Conservation (phyloP, 768 basidiomycete genomes). For the Saitozyma sp. region DNA sequence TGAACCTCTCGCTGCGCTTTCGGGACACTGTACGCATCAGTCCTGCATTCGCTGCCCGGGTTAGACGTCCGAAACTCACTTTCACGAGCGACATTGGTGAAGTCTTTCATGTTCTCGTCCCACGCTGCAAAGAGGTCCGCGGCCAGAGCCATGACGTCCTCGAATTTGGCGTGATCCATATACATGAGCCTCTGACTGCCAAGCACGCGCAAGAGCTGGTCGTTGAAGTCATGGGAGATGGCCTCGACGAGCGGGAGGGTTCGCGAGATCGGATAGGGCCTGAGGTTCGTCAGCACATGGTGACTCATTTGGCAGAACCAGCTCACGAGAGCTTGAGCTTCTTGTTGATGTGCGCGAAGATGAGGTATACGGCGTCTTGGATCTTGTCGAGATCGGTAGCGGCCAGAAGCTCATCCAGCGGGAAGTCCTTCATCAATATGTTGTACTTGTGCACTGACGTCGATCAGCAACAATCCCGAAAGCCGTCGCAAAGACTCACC, state of each 20-base stretch:
- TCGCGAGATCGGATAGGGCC: constrained; percentile 90
- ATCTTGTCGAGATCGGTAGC: constrained; percentile 96
- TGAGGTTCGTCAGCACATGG: constrained; percentile 13
- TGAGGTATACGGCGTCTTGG: constrained; percentile 78
- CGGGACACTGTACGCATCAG: constrained; percentile 63
- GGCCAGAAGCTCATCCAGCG: constrained; percentile 90
- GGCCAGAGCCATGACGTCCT: constrained; percentile 73
- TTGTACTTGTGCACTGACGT: constrained; percentile 91
- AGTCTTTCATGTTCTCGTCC: constrained; percentile 87
- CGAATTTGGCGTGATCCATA: constrained; percentile 91
- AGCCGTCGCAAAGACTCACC: constrained; percentile 57
- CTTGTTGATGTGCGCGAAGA: constrained; percentile 91
- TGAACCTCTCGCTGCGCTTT: constrained; percentile 86
- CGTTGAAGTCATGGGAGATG: constrained; percentile 96
- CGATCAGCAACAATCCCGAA: background rate
- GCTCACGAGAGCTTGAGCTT: constrained; percentile 80
- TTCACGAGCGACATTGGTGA: constrained; percentile 88
- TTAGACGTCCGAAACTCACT: constrained; percentile 27
- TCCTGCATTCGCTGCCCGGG: background rate
- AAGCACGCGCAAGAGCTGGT: constrained; percentile 85
- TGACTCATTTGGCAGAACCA: background rate
- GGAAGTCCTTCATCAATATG: constrained; percentile 98
- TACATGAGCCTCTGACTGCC: constrained; percentile 89
- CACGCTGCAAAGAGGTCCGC: constrained; percentile 78
- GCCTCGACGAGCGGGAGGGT: constrained; percentile 96